These are phyloP conservation scores for Coniochaeta pulveracea DNA, from an alignment of 2,329 filamentous ascomycete species.

Conservation along the genomic window DNA sequence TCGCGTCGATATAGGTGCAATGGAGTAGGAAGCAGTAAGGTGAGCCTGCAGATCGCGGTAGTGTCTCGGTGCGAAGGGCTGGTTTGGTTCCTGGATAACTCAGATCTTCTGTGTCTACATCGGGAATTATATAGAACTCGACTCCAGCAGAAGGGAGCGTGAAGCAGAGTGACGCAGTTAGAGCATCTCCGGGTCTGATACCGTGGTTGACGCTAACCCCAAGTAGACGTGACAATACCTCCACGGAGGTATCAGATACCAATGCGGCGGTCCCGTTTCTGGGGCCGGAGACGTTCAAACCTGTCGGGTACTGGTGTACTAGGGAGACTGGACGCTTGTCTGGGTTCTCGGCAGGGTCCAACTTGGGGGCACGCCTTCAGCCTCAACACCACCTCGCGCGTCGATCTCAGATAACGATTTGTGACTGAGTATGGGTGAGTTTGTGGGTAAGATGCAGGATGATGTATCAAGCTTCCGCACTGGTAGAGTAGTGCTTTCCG, in stretches of 20 bases:
- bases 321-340: too few species aligned
- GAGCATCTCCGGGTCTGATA: slow-evolving; percentile 3
- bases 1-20: background rate
- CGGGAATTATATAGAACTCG: slow-evolving; percentile 2
- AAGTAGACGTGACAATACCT: slow-evolving; percentile 1
- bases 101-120: background rate
- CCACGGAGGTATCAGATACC: slow-evolving; percentile 1
- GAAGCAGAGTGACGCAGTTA: background rate
- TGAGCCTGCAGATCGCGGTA: background rate
- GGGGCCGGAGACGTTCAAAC: slow-evolving; percentile 2
- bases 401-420: slow-evolving; percentile 3
- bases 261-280: background rate
- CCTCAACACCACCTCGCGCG: too few species aligned
- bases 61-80: background rate
- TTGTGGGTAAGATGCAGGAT: background rate
- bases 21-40: background rate
- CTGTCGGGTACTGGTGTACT: background rate
- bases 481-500: too few species aligned
- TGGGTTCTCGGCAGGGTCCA: too few species aligned
- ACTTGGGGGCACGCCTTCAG: too few species aligned
- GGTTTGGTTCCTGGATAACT: background rate
- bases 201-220: slow-evolving; percentile 1
- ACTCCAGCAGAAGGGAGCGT: background rate
- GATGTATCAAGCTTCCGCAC: background rate
- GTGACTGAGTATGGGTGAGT: background rate